These are phyloP conservation scores for Nannizzia gypsea DNA, from an alignment of 2,329 filamentous ascomycete species.

Conservation along the genomic window DNA sequence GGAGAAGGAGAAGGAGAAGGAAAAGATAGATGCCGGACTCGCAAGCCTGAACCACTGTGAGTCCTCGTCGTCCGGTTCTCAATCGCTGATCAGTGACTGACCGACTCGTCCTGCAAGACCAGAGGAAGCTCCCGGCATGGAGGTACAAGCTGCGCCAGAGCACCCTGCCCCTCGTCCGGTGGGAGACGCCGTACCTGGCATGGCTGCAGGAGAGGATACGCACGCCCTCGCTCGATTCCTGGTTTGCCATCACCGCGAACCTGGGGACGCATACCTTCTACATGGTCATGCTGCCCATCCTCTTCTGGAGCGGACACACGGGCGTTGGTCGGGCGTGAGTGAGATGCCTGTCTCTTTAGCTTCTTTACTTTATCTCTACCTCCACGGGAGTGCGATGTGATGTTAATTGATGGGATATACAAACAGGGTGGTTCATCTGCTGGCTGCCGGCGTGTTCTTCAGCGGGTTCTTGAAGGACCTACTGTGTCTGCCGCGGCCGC, in stretches of 20 bases:
- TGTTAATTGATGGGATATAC: conserved; percentile 4
- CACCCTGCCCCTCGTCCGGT: conserved; percentile 75
- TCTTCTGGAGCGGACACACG: conserved; percentile 92
- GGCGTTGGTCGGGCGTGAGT: conserved; percentile 75
- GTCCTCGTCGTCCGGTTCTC: conserved; percentile 12
- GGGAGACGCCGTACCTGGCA: conserved; percentile 91
- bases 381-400: not conserved
- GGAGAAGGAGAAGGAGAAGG: conserved; percentile 23
- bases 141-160: conserved; percentile 71
- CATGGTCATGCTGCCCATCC: conserved; percentile 85
- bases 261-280: conserved; percentile 97
- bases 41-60: conserved; percentile 65
- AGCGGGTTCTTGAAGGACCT: conserved; percentile 93
- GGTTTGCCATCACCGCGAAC: conserved; percentile 94
- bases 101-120: conserved; percentile 46
- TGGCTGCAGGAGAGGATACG: conserved; percentile 70
- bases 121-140: conserved; percentile 72
- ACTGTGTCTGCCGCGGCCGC: conserved; percentile 77
- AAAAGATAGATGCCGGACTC: conserved; percentile 53
- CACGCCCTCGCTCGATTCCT: conserved; percentile 77
- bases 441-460: conserved; percentile 69
- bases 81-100: not conserved
- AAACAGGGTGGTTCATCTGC: conserved; percentile 51
- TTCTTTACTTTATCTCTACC: not conserved
- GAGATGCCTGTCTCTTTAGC: conserved; percentile 1